Base-by-base conservation (phyloP, 805 yeast genomes). In the Metschnikowia lochheadii region DNA sequence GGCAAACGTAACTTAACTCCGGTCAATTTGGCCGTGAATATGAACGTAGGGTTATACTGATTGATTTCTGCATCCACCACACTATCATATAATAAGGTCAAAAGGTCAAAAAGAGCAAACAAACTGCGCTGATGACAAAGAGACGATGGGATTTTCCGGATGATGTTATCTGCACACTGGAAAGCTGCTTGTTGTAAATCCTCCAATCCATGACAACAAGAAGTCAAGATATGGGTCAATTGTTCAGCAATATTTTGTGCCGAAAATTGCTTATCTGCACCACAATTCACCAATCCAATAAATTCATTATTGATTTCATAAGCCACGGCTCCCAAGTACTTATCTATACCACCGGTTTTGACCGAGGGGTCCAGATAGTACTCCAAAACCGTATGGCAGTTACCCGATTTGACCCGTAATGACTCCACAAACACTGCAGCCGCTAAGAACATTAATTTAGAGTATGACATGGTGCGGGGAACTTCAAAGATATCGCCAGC, bases 331-430 rank as follows among this genome's bases (percentile, higher is more conserved):
- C 84, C 84, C 65, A 91, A 78, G 51, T 79, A 82, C 54, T 79
- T 84, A 49, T 84, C 87, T 13, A 89, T 78, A 8, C 84, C 88
- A 35, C 87, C 75, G 21, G 78, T 79, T 35, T 78, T 74, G 55
- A 89, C 75, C 0, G 95, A 85, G 2, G 96, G 94, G 62, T 94
- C 98, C 1, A 94, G 86, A 58, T 86, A 85, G 68, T 94, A 94
- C 37, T 78, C 76, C 48, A 92, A 76, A 34, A 83, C 73, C n/a
- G 83, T 82, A 0, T 95, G 83, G 56, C 96, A 86, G 56, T 85
- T 84, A 13, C 97, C 98, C 7, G 85, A 75, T 47, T 78, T 81
- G 18, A 87, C 87, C 52, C 99, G 77, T 46, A 89, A 72, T 17
- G 82, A 75, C 70, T 94, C 99, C 35, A 92, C 75, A 50, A 90